Evolutionary conservation across 495 filamentous ascomycete species (phyloP), one percentile per base, ranked within the genome.

Genomic region (Oidiodendron maius): DNA sequence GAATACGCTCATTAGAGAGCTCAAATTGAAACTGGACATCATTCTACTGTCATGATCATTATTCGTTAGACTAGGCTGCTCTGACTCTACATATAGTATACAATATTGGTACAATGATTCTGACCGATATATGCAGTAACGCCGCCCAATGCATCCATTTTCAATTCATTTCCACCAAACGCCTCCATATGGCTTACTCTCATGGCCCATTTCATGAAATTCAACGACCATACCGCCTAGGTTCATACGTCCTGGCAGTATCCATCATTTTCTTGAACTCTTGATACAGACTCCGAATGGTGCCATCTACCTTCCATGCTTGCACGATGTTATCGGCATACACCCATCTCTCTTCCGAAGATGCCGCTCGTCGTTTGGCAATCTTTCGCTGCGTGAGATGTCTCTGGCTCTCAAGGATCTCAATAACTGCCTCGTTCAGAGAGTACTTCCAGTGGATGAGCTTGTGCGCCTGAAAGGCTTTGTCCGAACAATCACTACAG

Each of bases 381-480:
- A 86, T 66, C 43, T 78, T 72, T 2, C 73, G 60, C 5, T 76
- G 64, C 0, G 62, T 61, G 25, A 76, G 61, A 48, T 82, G 70
- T 11, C 79, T 78, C 52, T 70, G 60, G 8, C 41, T 55, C 1
- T 63, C 58, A 1, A 88, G 71, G 49, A 76, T 74, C 24, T 72
- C 69, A 5, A 80, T 58, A 3, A 86, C 77, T 70, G 71, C 80
- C 50, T 80, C 68, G 48, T 87, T 79, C 24, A 88, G 77, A 35
- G 79, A 71, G 57, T 71, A 78, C 20, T 80, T 77, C 84, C 84
- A 88, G 63, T 88, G 84, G 2, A 67, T 70, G 0, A 87, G 70
- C 0, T 71, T 72, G 53, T 88, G 84, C 1, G 81, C 79, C 20
- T 78, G 71, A 32, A 68, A 58, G 2, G 84, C 81, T 52, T 83